Percentiles rank a stretch among this genome's conserved stretches.
Evolutionary conservation across 2,329 filamentous ascomycete species (phyloP).

Genomic region (Talaromyces atroroseus): DNA sequence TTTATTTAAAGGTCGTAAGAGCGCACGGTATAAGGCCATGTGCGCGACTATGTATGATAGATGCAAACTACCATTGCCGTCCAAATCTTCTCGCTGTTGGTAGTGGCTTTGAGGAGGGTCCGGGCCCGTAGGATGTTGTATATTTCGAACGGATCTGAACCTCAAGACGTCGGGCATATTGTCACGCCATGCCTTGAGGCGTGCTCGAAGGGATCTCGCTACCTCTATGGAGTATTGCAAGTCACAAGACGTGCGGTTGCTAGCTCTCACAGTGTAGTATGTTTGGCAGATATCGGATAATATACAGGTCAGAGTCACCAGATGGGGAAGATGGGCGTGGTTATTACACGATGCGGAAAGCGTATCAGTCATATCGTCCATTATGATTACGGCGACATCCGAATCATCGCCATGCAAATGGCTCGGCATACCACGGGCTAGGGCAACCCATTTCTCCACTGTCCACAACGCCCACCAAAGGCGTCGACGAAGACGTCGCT

Average conservation of each 20-base stretch:
- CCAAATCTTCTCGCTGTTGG: not conserved
- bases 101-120: not conserved
- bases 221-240: not conserved
- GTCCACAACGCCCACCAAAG: slow-evolving; percentile 4
- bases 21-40: not conserved
- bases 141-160: not conserved
- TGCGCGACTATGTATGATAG: slow-evolving; percentile 2
- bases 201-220: not conserved
- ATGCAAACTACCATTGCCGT: slow-evolving; percentile 2
- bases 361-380: not conserved
- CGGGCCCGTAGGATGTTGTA: too few species aligned
- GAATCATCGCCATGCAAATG: slow-evolving; percentile 1
- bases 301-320: not conserved
- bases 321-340: not conserved
- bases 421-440: slow-evolving; percentile 3
- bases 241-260: not conserved
- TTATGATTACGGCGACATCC: not conserved
- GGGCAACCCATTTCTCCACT: slow-evolving; percentile 5
- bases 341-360: not conserved
- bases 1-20: not conserved
- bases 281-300: not conserved
- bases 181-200: slow-evolving; percentile 2
- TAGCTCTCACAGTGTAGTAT: not conserved
- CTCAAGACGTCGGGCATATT: not conserved
- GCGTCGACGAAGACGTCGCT: slow-evolving; percentile 4